A percentile compares a stretch with the other conserved stretches of the same genome.
Evolutionary conservation across 805 yeast species (phyloP).

Genomic region (Clavispora carvajalis): DNA sequence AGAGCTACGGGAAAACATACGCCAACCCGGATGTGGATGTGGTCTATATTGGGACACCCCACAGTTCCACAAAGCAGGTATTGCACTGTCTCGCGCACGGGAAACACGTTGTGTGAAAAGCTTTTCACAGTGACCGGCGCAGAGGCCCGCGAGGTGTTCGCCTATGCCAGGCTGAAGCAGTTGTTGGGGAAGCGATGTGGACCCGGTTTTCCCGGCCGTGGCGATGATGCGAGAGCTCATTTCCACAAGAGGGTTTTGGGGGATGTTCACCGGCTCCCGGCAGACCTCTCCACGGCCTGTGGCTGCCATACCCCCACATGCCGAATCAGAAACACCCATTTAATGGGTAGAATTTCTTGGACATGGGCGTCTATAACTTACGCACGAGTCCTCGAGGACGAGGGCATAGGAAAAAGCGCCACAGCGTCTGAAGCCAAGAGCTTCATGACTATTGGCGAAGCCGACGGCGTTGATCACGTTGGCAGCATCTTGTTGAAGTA

Average conservation of each 20-base stretch:
- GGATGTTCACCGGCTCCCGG: slow-evolving; percentile 36
- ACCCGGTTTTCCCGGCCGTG: slow-evolving; percentile 49
- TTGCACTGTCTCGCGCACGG: slow-evolving; percentile 38
- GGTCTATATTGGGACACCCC: slow-evolving; percentile 55
- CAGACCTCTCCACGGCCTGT: slow-evolving; percentile 36
- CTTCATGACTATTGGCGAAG: slow-evolving; percentile 27
- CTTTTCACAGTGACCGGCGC: slow-evolving; percentile 45
- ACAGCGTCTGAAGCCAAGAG: slow-evolving; percentile 24
- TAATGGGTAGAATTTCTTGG: slow-evolving; percentile 57
- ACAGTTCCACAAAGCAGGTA: slow-evolving; percentile 45
- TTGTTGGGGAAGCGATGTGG: slow-evolving; percentile 56
- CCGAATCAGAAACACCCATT: slow-evolving; percentile 37
- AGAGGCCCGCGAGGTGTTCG: slow-evolving; percentile 39
- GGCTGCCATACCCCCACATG: slow-evolving; percentile 21
- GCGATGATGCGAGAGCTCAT: slow-evolving; percentile 30
- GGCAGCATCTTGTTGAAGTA: slow-evolving; percentile 34
- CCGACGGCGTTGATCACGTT: slow-evolving; percentile 39
- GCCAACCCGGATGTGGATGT: slow-evolving; percentile 39
- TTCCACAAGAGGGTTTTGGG: slow-evolving; percentile 41
- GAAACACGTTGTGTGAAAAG: slow-evolving; percentile 52
- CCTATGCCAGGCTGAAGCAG: slow-evolving; percentile 38
- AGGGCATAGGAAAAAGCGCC: slow-evolving; percentile 24
- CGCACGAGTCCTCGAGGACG: slow-evolving; percentile 35
- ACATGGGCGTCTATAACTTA: slow-evolving; percentile 52
- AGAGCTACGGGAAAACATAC: slow-evolving; percentile 42